Evolutionary conservation across 2,329 filamentous ascomycete genomes (phyloP), one percentile per base, ranked within the genome.

Genomic region (Amauroascus niger): DNA sequence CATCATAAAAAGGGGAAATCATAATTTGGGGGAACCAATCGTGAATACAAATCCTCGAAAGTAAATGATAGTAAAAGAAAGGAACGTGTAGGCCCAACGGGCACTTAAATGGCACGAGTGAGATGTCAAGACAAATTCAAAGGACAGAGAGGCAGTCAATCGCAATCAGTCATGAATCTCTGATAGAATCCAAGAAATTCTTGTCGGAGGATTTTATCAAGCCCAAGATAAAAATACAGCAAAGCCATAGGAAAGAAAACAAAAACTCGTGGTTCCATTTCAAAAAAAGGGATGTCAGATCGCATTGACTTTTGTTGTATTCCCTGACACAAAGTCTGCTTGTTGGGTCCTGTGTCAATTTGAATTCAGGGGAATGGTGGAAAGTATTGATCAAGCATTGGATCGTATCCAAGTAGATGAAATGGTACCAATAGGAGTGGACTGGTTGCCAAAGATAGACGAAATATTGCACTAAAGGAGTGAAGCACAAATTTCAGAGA

Each of bases 161-260:
- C 33, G 30, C 35, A n/a, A 18, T 43, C 37, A 14, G 30, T 24
- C 39, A 16, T 35, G 22, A 28, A 37, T 24, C 40, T 24, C 40
- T 6, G 40, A 45, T 52, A 18, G 14, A 37, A 28, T 35, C 40
- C 28, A 45, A 35, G 30, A 16, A 32, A 35, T 45, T 45, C 40
- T 14, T 30, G 28, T 37, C 16, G 49, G 11, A 35, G 40, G 26
- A 37, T 45, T 24, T 28, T 22, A 35, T 51, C 46, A 52, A 48
- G 39, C 40, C 46, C 39, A 47, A 48, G 26, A 50, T 56, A 54
- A 51, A 51, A 53, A 39, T 56, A 56, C 55, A 56, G 44, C 46
- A 51, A 33, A 30, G 40, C 35, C 48, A 52, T 37, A 45, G 28
- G 2, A 52, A 35, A 16, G 18, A 32, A 35, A 37, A 13, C 33